These are phyloP conservation scores for Verticillium zaregamsianum DNA, from an alignment of 2,329 filamentous ascomycete species.

Conservation along the genomic window DNA sequence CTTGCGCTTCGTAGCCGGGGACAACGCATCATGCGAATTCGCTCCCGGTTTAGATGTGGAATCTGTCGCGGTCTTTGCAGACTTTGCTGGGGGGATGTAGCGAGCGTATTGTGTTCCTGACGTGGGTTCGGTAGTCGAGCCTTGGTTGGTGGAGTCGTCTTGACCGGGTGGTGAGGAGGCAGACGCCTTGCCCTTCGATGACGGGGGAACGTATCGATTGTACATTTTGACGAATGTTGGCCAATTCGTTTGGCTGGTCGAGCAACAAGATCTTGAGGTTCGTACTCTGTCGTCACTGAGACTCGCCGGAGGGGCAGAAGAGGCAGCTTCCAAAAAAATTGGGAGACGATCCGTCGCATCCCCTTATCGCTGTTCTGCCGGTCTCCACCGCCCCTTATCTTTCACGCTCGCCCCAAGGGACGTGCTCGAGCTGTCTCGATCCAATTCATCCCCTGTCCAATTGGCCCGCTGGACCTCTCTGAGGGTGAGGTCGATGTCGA, in stretches of 20 bases:
- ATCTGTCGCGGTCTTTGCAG: not conserved
- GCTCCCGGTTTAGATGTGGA: not conserved
- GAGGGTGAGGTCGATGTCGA: not conserved
- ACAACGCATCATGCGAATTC: not conserved
- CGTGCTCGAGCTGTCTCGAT: not conserved
- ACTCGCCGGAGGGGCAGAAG: slow-evolving; percentile 7
- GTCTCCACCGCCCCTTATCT: slow-evolving; percentile 22
- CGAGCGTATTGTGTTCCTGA: slow-evolving; percentile 6
- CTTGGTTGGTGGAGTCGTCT: not conserved
- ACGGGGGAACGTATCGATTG: slow-evolving; percentile 33
- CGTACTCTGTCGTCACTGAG: not conserved
- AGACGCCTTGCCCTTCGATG: slow-evolving; percentile 16
- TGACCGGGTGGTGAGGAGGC: slow-evolving; percentile 5
- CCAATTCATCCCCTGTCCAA: not conserved
- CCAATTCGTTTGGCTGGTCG: not conserved
- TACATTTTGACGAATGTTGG: slow-evolving; percentile 1
- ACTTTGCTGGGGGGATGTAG: slow-evolving; percentile 11
- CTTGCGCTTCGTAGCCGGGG: slow-evolving; percentile 27
- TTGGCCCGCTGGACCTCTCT: not conserved
- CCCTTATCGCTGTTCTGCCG: slow-evolving; percentile 34
- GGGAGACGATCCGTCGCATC: slow-evolving; percentile 16
- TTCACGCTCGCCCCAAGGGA: not conserved
- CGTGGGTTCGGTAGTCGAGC: not conserved
- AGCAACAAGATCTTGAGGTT: not conserved
- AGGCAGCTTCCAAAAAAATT: slow-evolving; percentile 25